These are phyloP conservation scores for Echria macrotheca DNA, from an alignment of 495 filamentous ascomycete genomes.

Conservation along the genomic window DNA sequence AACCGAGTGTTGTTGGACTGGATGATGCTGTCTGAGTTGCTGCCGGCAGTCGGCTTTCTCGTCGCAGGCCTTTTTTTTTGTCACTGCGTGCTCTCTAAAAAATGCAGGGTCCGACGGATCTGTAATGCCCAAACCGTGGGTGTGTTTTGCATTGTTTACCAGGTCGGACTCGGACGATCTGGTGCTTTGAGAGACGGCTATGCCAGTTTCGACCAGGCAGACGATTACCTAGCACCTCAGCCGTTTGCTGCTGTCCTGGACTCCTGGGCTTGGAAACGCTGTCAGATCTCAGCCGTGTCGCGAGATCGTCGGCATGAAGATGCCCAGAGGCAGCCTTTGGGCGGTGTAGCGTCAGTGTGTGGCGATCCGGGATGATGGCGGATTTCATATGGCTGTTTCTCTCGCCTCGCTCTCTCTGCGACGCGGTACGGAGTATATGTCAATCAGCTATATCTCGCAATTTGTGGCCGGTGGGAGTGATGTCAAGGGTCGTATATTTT, in stretches of 20 bases:
- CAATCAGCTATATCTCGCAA: background rate
- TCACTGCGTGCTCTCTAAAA: background rate
- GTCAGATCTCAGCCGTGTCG: constrained; percentile 4
- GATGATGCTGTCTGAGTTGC: background rate
- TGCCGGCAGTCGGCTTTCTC: background rate
- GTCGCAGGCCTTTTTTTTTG: background rate
- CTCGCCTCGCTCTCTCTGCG: background rate
- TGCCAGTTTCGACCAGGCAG: no score
- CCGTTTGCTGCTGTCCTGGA: no score
- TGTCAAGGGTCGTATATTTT: constrained; percentile 4
- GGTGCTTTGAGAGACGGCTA: background rate
- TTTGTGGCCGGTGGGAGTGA: background rate
- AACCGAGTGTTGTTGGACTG: background rate
- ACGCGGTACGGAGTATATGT: constrained; percentile 5
- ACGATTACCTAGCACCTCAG: no score
- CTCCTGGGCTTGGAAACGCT: no score
- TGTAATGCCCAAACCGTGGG: constrained; percentile 5
- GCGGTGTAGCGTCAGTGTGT: background rate
- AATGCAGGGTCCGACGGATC: constrained; percentile 10
- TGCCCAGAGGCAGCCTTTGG: background rate
- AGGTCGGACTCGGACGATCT: constrained; percentile 7
- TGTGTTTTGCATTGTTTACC: constrained; percentile 14
- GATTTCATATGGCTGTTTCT: constrained; percentile 4
- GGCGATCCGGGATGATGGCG: background rate
- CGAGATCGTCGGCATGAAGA: constrained; percentile 1